Percentiles rank a stretch among this genome's conserved stretches.
Conservation (phyloP, 257 asterid species). For the Jaltomata sinuosa region DNA sequence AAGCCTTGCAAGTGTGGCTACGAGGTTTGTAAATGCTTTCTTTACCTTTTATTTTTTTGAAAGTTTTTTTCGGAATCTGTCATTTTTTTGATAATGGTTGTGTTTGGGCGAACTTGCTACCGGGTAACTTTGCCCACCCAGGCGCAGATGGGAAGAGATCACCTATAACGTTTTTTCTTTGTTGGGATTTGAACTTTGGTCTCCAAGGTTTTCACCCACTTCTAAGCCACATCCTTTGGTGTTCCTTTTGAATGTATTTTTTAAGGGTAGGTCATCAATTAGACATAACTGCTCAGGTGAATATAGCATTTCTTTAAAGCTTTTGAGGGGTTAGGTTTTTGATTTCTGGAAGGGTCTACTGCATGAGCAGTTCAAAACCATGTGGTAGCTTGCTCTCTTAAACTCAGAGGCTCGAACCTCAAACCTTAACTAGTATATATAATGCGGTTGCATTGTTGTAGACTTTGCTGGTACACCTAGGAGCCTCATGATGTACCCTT, state of each 20-base stretch:
- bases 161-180: neutral
- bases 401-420: neutral
- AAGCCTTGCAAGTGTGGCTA: slow-evolving; percentile 99
- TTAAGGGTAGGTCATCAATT: neutral
- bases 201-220: neutral
- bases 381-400: neutral
- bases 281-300: neutral
- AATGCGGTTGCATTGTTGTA: neutral
- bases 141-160: neutral
- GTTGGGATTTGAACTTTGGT: neutral
- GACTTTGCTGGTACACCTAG: neutral
- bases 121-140: neutral
- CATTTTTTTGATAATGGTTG: neutral
- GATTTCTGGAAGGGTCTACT: neutral
- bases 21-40: slow-evolving; percentile 34
- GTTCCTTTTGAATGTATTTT: neutral
- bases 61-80: neutral
- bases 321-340: neutral
- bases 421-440: neutral
- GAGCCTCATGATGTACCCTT: neutral
- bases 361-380: neutral
- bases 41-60: neutral
- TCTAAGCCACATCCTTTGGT: neutral
- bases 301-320: neutral
- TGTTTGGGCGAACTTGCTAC: neutral